Percentiles rank a stretch among this genome's conserved stretches.
phyloP scores from a whole-genome alignment of 148 eudicot species.

The Amaranthus palmeri region DNA sequence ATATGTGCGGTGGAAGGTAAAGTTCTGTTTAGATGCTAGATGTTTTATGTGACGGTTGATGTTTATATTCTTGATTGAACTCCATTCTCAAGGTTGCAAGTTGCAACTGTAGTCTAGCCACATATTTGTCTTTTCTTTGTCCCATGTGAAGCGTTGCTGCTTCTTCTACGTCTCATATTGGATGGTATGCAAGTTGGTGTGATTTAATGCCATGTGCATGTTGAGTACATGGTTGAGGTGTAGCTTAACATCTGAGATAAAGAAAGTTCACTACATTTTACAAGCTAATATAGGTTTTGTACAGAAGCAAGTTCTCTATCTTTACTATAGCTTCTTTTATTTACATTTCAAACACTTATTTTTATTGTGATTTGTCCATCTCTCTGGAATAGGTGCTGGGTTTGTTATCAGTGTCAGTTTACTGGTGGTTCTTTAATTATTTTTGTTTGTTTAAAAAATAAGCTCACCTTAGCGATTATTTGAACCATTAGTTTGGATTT shows the following conservation, averaged over 20 bases:
- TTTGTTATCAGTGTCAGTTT: too few species aligned
- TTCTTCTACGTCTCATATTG: not conserved
- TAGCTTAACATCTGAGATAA: not conserved
- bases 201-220: not conserved
- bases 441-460: too few species aligned
- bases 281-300: not conserved
- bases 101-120: not conserved
- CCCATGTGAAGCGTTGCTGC: not conserved
- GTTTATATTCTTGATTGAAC: not conserved
- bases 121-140: not conserved
- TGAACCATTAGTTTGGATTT: too few species aligned
- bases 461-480: too few species aligned
- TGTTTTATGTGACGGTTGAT: not conserved
- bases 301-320: conserved; percentile 6
- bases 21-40: not conserved
- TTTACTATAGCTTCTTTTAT: not conserved
- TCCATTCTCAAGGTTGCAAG: not conserved
- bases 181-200: not conserved
- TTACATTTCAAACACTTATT: too few species aligned
- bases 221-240: not conserved
- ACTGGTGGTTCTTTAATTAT: too few species aligned
- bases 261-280: not conserved
- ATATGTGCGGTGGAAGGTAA: conserved; percentile 99
- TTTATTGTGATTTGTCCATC: not conserved
- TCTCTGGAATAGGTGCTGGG: not conserved